Base-by-base conservation (phyloP, 345 rosid genomes). In the Citrus reticulata region DNA sequence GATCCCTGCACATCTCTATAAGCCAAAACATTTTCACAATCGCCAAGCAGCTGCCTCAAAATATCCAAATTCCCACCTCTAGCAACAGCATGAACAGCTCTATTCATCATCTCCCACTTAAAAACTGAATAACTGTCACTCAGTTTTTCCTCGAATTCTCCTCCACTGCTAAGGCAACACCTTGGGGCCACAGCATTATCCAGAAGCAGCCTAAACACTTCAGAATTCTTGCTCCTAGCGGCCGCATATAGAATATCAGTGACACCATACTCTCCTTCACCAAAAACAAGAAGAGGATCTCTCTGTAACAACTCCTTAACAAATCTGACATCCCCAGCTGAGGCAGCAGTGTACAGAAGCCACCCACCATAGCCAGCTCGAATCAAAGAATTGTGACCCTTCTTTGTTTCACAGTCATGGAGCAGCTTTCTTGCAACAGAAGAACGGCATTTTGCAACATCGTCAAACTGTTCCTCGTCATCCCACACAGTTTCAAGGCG, bases 401-500 rank as follows among this genome's bases (percentile, higher is more conserved):
- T 74, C 46, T 83, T 81, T 30, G 73, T 81, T 79, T 95, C 95
- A 59, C 93, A 87, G 62, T 91, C 94, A 4, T 76, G 83, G 24
- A 92, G 80, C 22, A 96, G 89, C 74, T 82, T 87, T 51, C 82
- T 85, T 32, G 99, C 97, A 24, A 94, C 98, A 11, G 60, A 37
- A 83, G 95, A 81, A 29, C 99, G 97, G 76, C 88, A 89, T n/a
- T 81, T 81, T 24, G 98, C 89, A 32, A 90, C 97, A 64, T 88
- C 87, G 63, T 80, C 72, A 78, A 88, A 89, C 29, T 83, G 83
- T 55, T 83, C 90, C 64, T 88, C 94, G 74, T 92, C 99, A 75
- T 96, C 98, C 99, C 99, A 96, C 20, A 96, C 97, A 34, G 97
- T 88, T 81, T 96, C 98, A 65, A 96, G 98, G 59, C 99, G 96